These are phyloP conservation scores for Tylopilus plumbeoviolaceoides DNA, from an alignment of 768 basidiomycete species.

Conservation along the genomic window DNA sequence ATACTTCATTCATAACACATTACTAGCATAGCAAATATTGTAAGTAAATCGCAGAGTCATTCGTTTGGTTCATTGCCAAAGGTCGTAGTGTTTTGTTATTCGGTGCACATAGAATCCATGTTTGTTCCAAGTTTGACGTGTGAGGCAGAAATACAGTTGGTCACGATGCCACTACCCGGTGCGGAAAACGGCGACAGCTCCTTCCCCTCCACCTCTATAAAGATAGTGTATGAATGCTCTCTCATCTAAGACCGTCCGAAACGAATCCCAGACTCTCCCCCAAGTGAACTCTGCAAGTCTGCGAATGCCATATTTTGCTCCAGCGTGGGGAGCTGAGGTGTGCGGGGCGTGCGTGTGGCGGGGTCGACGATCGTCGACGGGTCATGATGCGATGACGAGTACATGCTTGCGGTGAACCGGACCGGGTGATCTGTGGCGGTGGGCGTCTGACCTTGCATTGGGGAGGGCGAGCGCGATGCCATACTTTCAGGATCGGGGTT, in stretches of 20 bases:
- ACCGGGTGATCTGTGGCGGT: conserved; percentile 16
- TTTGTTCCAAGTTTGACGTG: conserved; percentile 13
- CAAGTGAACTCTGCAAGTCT: conserved; percentile 50
- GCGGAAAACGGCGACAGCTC: background rate
- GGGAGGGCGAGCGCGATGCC: conserved; percentile 51
- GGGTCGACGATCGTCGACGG: conserved; percentile 37
- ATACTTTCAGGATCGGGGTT: conserved; percentile 49
- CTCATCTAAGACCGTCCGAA: conserved; percentile 10
- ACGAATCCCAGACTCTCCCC: conserved; percentile 25
- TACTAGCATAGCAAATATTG: conserved; percentile 26
- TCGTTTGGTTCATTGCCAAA: conserved; percentile 24
- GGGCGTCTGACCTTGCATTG: conserved; percentile 23
- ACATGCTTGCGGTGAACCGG: conserved; percentile 25
- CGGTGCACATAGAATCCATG: conserved; percentile 19
- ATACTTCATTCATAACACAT: conserved; percentile 16
- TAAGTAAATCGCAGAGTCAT: conserved; percentile 27
- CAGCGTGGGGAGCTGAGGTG: conserved; percentile 59
- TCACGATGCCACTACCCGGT: background rate
- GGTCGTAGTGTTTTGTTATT: conserved; percentile 16
- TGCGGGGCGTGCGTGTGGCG: conserved; percentile 37
- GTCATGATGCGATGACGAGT: conserved; percentile 26
- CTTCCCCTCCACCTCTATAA: background rate
- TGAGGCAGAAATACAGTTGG: conserved; percentile 13
- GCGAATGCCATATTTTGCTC: conserved; percentile 87
- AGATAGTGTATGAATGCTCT: background rate